Evolutionary conservation across 2,329 filamentous ascomycete genomes (phyloP).

Genomic region (Diplocarpon rosae): DNA sequence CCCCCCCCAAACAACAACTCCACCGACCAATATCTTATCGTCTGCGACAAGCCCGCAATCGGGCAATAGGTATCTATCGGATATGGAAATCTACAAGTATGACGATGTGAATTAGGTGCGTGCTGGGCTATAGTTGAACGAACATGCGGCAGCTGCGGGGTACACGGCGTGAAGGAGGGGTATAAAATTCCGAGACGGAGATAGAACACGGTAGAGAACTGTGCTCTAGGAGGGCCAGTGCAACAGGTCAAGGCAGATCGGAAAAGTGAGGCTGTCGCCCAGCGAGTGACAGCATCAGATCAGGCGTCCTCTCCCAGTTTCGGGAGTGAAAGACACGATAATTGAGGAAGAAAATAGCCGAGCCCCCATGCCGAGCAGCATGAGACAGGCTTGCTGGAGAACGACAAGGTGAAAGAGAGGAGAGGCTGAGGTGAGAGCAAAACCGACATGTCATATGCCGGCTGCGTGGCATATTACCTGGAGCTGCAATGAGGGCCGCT

Average conservation of each 20-base stretch:
- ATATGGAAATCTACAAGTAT: no score
- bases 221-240: not conserved
- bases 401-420: not conserved
- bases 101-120: no score
- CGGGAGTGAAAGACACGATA: not conserved
- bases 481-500: not conserved
- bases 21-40: no score
- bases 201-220: no score
- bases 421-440: not conserved
- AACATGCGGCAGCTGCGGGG: not conserved
- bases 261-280: constrained; percentile 13
- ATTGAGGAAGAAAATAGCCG: no score
- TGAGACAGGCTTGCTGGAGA: not conserved
- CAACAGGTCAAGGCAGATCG: not conserved
- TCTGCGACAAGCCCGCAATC: no score
- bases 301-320: not conserved
- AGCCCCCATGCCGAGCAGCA: constrained; percentile 7
- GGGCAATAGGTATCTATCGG: no score
- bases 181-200: not conserved
- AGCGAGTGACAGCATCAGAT: no score
- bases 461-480: not conserved
- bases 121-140: no score
- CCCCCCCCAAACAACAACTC: no score
- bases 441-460: not conserved
- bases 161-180: not conserved